Evolutionary conservation across 495 filamentous ascomycete species (phyloP).

Genomic region (Aspergillus conjunctus): DNA sequence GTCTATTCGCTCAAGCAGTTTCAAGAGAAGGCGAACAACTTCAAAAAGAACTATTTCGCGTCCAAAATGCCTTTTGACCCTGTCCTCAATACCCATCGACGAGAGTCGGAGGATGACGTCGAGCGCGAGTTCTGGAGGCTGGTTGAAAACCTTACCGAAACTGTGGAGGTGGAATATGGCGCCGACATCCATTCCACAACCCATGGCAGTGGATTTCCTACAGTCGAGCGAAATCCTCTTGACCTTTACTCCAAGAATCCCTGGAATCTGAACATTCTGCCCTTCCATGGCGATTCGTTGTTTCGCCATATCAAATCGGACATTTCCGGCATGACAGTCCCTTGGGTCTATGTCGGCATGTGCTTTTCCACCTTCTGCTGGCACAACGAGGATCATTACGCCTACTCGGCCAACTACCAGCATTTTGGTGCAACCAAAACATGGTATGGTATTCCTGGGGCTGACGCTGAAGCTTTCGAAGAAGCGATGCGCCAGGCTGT

Average conservation of each 20-base stretch:
- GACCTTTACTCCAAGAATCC: slow-evolving; percentile 84
- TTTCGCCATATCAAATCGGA: slow-evolving; percentile 98
- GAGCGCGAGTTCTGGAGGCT: slow-evolving; percentile 97
- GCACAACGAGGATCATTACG: slow-evolving; percentile 98
- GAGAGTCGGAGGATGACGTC: slow-evolving; percentile 92
- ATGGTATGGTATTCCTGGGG: slow-evolving; percentile 97
- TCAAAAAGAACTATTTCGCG: slow-evolving; percentile 92
- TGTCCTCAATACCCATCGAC: slow-evolving; percentile 72
- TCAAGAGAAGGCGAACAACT: slow-evolving; percentile 91
- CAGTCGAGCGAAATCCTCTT: slow-evolving; percentile 85
- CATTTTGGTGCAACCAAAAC: slow-evolving; percentile 99
- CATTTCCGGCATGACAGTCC: slow-evolving; percentile 99
- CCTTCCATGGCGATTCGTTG: slow-evolving; percentile 85
- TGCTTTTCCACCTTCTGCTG: slow-evolving; percentile 99
- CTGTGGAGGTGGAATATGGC: slow-evolving; percentile 96
- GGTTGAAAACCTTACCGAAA: slow-evolving; percentile 89
- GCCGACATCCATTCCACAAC: slow-evolving; percentile 99
- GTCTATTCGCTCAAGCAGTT: slow-evolving; percentile 96
- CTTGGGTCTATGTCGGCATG: slow-evolving; percentile 99
- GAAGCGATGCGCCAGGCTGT: slow-evolving; percentile 92
- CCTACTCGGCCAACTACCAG: slow-evolving; percentile 98
- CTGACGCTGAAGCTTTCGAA: slow-evolving; percentile 93
- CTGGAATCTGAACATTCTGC: slow-evolving; percentile 96
- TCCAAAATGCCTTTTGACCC: slow-evolving; percentile 89
- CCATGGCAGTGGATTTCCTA: slow-evolving; percentile 96